Percentiles rank a stretch among this genome's conserved stretches.
Evolutionary conservation across 202 grass and related monocot species (phyloP).

Genomic region (Panicum virgatum): DNA sequence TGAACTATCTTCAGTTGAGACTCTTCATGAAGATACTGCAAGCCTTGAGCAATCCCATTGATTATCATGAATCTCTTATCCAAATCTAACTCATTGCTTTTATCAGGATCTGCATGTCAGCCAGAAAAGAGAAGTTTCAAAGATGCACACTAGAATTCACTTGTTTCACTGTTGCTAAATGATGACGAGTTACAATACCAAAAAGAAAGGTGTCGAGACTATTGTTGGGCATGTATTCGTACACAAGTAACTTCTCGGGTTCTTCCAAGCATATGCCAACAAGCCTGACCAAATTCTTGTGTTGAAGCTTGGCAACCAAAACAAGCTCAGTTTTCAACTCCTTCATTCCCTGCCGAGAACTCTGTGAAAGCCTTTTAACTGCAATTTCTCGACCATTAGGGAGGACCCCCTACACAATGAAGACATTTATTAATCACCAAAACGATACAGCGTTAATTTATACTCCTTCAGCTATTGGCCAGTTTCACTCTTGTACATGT

Average conservation of each 20-base stretch:
- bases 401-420: slow-evolving; percentile 57
- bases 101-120: slow-evolving; percentile 43
- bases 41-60: slow-evolving; percentile 57
- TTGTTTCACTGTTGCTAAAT: slow-evolving; percentile 11
- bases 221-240: slow-evolving; percentile 76
- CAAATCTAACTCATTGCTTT: slow-evolving; percentile 44
- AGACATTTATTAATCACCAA: neutral
- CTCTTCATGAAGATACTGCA: slow-evolving; percentile 77
- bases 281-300: slow-evolving; percentile 80
- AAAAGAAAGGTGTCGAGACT: slow-evolving; percentile 69
- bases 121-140: slow-evolving; percentile 8
- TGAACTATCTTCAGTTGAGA: slow-evolving; percentile 73
- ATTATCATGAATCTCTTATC: slow-evolving; percentile 57
- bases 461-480: neutral
- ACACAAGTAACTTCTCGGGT: slow-evolving; percentile 71
- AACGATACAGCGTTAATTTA: neutral
- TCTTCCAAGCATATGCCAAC: slow-evolving; percentile 76
- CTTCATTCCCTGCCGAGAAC: slow-evolving; percentile 64
- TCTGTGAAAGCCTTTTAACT: slow-evolving; percentile 69
- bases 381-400: slow-evolving; percentile 66
- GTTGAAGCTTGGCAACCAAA: slow-evolving; percentile 78
- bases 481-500: neutral
- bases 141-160: neutral
- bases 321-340: slow-evolving; percentile 84
- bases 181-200: slow-evolving; percentile 32